phyloP scores from a whole-genome alignment of 108 stramenopile species.

The Nannochloropsis gaditana region DNA sequence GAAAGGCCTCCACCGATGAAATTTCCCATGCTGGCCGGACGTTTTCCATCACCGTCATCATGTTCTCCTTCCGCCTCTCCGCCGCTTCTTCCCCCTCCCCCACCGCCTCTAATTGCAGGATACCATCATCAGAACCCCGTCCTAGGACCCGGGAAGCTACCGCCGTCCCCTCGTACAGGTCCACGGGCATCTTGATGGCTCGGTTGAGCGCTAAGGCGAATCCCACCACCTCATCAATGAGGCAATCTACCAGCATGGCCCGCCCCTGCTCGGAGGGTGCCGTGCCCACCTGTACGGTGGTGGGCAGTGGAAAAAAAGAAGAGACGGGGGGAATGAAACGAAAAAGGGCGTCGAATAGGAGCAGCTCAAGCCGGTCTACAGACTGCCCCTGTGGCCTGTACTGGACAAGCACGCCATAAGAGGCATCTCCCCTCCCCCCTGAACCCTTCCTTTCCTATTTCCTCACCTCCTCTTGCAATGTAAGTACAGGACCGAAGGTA shows the following conservation, averaged over 20 bases:
- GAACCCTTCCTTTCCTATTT: not conserved
- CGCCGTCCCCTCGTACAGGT: not conserved
- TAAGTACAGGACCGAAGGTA: not conserved
- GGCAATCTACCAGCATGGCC: not conserved
- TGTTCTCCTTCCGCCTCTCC: not conserved
- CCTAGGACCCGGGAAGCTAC: not conserved
- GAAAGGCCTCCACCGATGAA: not conserved
- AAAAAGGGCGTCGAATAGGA: not conserved
- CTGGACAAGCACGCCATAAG: too few relatives aligned
- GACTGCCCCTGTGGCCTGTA: too few relatives aligned
- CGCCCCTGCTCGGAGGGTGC: not conserved
- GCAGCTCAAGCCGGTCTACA: not conserved
- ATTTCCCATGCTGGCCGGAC: not conserved
- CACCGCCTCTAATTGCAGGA: not conserved
- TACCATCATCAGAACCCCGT: not conserved
- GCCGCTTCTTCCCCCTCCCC: not conserved
- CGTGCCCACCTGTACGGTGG: too few relatives aligned
- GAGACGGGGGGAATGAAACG: not conserved
- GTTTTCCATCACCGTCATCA: constrained; percentile 3
- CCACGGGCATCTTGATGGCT: not conserved
- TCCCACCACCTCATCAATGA: not conserved
- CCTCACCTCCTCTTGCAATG: constrained; percentile 2
- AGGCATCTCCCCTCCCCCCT: too few relatives aligned
- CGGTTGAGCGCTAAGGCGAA: not conserved
- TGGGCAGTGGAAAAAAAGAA: not conserved